Percentiles rank a stretch among this genome's conserved stretches.
Conservation (phyloP, 1,139 yeast species). For the Magnusiomyces fungicola region DNA sequence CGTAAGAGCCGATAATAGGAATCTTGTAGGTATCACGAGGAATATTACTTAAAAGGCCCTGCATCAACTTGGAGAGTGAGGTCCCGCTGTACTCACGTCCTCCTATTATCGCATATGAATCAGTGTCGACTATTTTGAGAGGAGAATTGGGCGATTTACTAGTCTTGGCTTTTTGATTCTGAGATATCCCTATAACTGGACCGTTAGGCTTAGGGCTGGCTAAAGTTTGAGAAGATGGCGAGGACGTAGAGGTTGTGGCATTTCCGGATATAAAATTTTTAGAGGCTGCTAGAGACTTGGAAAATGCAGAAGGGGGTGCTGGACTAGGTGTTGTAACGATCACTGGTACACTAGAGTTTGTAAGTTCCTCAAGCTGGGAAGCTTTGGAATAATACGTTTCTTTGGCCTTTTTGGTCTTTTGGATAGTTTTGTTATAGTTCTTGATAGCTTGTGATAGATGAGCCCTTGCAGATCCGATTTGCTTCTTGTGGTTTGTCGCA, state of each 20-base stretch:
- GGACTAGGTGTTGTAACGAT: constrained; percentile 12
- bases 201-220: no score
- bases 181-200: no score
- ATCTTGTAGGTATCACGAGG: constrained; percentile 47
- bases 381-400: constrained; percentile 66
- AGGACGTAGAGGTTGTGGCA: no score
- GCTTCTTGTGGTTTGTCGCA: constrained; percentile 60
- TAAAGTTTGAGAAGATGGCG: no score
- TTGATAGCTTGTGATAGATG: constrained; percentile 43
- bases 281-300: constrained; percentile 4
- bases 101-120: background rate
- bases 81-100: background rate
- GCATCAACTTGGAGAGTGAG: constrained; percentile 20
- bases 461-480: constrained; percentile 54
- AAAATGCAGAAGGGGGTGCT: background rate
- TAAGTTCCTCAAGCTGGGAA: constrained; percentile 53
- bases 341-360: constrained; percentile 11
- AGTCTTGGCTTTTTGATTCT: no score
- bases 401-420: constrained; percentile 49
- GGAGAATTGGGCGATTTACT: no score
- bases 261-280: constrained; percentile 3
- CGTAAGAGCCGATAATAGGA: constrained; percentile 60
- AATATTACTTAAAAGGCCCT: constrained; percentile 34
- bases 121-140: background rate
- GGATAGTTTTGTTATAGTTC: constrained; percentile 41